Evolutionary conservation across 805 yeast species (phyloP), one percentile per base, ranked within the genome.

Genomic region (Metschnikowia amazonensis): DNA sequence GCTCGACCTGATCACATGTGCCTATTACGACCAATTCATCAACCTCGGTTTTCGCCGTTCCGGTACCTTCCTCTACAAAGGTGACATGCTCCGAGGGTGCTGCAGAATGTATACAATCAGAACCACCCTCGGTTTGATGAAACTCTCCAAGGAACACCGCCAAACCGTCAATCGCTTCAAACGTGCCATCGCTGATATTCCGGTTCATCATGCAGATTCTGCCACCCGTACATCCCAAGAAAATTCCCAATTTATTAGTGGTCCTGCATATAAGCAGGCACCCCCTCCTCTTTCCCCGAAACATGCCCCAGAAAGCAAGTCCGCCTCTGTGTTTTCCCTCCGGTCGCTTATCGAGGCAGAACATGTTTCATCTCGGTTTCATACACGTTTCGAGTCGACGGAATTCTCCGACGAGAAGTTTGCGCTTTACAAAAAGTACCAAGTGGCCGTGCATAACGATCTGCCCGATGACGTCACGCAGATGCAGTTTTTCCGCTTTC

Each of bases 21-120:
- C 61, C 14, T 76, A 74, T 23, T 89, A 89, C 57, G 90, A 86
- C 57, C 58, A 54, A 17, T 60, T 86, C 51, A 79, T 90, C 55
- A 82, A 88, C 54, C 66, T 72, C 53, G 96, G 96, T 2, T 89
- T 77, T 58, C 77, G 95, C 60, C 69, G 97, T 44, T 84, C 94
- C 27, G 97, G 97, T 0, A 60, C 64, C 2, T 85, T 79, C 51
- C 49, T 84, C 6, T 86, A 76, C 45, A 69, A 75, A 56, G 80
- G 86, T 0, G 96, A 90, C 60, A 62, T 80, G 49, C 58, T 84
- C 25, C 63, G 89, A 32, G 79, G 80, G 34, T 89, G 97, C 60
- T 89, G 97, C 56, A 73, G 90, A 17, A 74, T 82, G 62, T 87
- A 80, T 60, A 84, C 96, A 0, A 86, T 89, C 14, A 63, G 97